Evolutionary conservation across 306 rosid genomes (phyloP).

Genomic region (Medicago lupulina): DNA sequence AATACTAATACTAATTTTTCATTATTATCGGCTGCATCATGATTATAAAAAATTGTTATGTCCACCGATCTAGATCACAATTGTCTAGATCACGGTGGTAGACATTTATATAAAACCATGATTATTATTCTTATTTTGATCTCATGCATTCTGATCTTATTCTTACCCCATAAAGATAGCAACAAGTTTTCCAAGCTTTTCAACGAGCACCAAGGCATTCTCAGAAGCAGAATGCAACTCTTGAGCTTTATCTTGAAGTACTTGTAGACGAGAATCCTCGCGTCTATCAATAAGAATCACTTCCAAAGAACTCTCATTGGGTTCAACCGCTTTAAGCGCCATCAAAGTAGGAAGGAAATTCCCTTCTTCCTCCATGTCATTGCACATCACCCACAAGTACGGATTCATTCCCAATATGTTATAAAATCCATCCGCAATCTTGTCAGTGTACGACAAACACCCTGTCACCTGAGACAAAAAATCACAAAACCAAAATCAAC

Average conservation of each 20-base stretch:
- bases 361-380: slow-evolving; percentile 76
- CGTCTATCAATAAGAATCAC: slow-evolving; percentile 77
- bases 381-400: slow-evolving; percentile 92
- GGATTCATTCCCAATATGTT: slow-evolving; percentile 98
- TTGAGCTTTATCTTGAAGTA: slow-evolving; percentile 87
- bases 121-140: not conserved
- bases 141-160: slow-evolving; percentile 12
- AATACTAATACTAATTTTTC: not conserved
- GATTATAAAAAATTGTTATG: not conserved
- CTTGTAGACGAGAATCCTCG: slow-evolving; percentile 75
- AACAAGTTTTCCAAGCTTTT: slow-evolving; percentile 90
- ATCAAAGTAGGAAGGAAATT: slow-evolving; percentile 67
- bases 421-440: slow-evolving; percentile 92
- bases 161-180: slow-evolving; percentile 93
- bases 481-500: not conserved
- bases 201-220: slow-evolving; percentile 70
- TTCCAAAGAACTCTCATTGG: slow-evolving; percentile 73
- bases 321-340: slow-evolving; percentile 79
- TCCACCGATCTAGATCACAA: not conserved
- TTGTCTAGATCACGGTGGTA: not conserved
- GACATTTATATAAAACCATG: not conserved
- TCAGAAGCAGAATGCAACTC: slow-evolving; percentile 79
- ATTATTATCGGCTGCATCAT: slow-evolving; percentile 48
- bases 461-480: slow-evolving; percentile 77
- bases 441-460: slow-evolving; percentile 89